Evolutionary conservation across 1,139 yeast genomes (phyloP).

Genomic region (Nakaseomyces bracarensis): DNA sequence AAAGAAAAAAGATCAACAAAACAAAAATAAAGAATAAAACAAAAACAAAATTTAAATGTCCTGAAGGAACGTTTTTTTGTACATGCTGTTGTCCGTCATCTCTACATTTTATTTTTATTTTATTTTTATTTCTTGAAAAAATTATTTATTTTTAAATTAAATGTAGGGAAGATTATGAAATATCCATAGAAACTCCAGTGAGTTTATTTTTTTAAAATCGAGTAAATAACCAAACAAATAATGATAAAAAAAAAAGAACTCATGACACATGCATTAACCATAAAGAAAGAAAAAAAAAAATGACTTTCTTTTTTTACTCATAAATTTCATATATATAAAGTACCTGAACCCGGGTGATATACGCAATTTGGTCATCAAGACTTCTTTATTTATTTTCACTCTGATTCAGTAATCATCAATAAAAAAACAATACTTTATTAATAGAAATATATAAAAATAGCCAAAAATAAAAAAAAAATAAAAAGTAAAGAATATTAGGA

Average conservation of each 20-base stretch:
- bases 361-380: neutral
- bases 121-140: too few relatives aligned
- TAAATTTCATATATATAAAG: conserved; percentile 1
- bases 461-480: neutral
- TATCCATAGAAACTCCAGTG: neutral
- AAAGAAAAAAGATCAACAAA: neutral
- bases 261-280: conserved; percentile 1
- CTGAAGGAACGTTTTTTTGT: too few relatives aligned
- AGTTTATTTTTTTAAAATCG: neutral
- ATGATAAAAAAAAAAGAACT: neutral
- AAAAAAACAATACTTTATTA: neutral
- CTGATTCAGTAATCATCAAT: neutral
- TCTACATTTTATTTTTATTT: too few relatives aligned
- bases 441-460: neutral
- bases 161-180: too few relatives aligned
- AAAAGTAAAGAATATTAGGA: neutral
- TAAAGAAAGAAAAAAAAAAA: neutral
- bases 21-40: neutral
- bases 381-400: neutral
- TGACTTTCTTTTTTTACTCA: neutral
- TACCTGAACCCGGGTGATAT: neutral
- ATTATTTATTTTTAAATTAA: too few relatives aligned
- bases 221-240: neutral
- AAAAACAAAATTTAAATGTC: neutral
- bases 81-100: too few relatives aligned